Evolutionary conservation across 495 filamentous ascomycete species (phyloP), one percentile per base, ranked within the genome.

Genomic region (Aspergillus panamensis): DNA sequence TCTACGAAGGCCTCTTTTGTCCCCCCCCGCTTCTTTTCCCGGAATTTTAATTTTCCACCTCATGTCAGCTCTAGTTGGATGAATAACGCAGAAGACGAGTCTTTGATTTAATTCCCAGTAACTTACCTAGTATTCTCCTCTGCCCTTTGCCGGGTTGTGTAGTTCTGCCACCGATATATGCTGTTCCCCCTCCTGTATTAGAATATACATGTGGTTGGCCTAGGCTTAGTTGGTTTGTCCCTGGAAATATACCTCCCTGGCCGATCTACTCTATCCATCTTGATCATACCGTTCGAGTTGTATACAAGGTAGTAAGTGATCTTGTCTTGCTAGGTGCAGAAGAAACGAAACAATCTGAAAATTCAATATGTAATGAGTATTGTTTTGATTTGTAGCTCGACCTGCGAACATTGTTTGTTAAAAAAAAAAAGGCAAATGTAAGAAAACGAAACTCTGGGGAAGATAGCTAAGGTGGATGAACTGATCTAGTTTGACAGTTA

Each of bases 21-120:
- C 40, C 50, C 39, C 48, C 19, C 57, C 19, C n/a, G 4, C 13
- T 8, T 31, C 13, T 49, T 20, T 7, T 16, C 39, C 20, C 30
- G 7, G 19, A 21, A 45, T 21, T 12, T 14, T n/a, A n/a, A n/a
- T n/a, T n/a, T 35, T 33, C 51, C n/a, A 20, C 44, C 32, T 59
- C 48, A 53, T 56, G 37, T 59, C 56, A 21, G 32, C 17, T 57
- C 55, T 53, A 58, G 56, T 49, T 61, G 59, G 59, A 57, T 49
- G 42, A 55, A 42, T 52, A 48, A 56, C 57, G 53, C 32, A 42
- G 49, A 55, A 53, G 48, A 51, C 20, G 50, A 50, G 33, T 53
- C 9, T 19, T 52, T 51, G 43, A 32, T 39, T 54, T 48, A n/a
- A n/a, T n/a, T n/a, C n/a, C n/a, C n/a, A n/a, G n/a, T 54, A 16